Percentiles rank a stretch among this genome's conserved stretches.
Evolutionary conservation across 2,329 filamentous ascomycete genomes (phyloP).

Genomic region (Diaporthe eres): DNA sequence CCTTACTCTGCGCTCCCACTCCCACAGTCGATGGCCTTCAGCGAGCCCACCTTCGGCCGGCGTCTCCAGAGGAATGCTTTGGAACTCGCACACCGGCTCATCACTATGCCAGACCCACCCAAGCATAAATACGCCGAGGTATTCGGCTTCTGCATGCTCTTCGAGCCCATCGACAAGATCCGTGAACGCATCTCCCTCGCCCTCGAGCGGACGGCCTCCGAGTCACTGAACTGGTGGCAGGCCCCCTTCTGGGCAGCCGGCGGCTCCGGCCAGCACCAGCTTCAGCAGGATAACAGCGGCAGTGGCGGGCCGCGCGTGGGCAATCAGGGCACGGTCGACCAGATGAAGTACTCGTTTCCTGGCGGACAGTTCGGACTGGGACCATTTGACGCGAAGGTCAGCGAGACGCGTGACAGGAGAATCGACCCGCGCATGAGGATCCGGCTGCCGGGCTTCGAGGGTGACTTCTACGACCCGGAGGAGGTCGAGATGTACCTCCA

Average conservation of each 20-base stretch:
- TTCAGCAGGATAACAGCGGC: not conserved
- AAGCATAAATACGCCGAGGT: conserved; percentile 29
- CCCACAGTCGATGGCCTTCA: conserved; percentile 70
- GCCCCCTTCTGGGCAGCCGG: conserved; percentile 40
- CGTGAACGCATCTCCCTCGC: conserved; percentile 27
- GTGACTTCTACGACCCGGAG: conserved; percentile 82
- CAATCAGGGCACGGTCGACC: conserved; percentile 53
- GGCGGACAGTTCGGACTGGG: conserved; percentile 60
- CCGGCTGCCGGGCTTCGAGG: conserved; percentile 74
- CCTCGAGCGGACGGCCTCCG: conserved; percentile 20
- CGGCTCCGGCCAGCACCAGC: conserved; percentile 38
- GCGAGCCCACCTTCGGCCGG: conserved; percentile 78
- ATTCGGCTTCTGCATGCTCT: conserved; percentile 43
- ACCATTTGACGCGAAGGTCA: conserved; percentile 60
- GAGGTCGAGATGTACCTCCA: conserved; percentile 83
- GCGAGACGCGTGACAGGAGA: conserved; percentile 56
- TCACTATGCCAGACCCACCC: conserved; percentile 55
- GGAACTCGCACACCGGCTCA: conserved; percentile 73
- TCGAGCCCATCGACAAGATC: conserved; percentile 41
- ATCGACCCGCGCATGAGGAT: conserved; percentile 65
- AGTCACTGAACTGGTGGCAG: conserved; percentile 40
- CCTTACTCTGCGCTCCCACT: conserved; percentile 56
- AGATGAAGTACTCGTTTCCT: conserved; percentile 46
- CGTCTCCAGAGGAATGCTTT: conserved; percentile 76
- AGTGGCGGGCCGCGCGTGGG: conserved; percentile 48